Conservation (phyloP, 495 filamentous ascomycete genomes). For the Penicillium bovifimosum region DNA sequence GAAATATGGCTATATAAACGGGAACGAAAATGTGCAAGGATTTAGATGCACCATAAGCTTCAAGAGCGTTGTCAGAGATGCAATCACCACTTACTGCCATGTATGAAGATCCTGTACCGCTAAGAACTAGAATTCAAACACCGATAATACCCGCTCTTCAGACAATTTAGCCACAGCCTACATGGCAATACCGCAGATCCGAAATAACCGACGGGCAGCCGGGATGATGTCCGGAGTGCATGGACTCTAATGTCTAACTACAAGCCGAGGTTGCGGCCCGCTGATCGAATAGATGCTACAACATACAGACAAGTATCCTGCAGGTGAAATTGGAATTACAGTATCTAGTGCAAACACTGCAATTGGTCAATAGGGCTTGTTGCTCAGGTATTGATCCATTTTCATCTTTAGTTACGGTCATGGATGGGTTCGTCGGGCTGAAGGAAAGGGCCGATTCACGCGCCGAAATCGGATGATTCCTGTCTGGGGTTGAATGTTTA, state of each 20-base stretch:
- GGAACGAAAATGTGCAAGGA: no score
- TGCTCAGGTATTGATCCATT: background rate
- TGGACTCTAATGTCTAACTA: background rate
- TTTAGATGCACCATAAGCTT: no score
- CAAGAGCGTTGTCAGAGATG: no score
- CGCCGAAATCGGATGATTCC: constrained; percentile 19
- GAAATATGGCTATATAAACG: background rate
- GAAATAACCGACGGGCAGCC: background rate
- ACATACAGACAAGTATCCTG: background rate
- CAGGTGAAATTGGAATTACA: background rate
- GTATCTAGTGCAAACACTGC: background rate
- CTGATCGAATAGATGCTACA: background rate
- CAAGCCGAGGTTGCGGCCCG: constrained; percentile 1
- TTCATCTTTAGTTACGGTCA: background rate
- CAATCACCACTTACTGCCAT: background rate
- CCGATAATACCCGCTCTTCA: background rate
- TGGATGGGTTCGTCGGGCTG: background rate
- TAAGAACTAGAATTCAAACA: background rate
- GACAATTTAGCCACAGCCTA: background rate
- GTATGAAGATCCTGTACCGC: background rate
- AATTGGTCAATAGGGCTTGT: background rate
- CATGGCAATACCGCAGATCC: background rate
- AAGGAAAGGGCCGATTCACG: constrained; percentile 18
- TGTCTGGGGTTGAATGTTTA: background rate
- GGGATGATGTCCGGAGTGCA: background rate